Evolutionary conservation across 1,284 basidiomycete genomes (phyloP), one percentile per base, ranked within the genome.

Genomic region (Apiotrichum brassicae): DNA sequence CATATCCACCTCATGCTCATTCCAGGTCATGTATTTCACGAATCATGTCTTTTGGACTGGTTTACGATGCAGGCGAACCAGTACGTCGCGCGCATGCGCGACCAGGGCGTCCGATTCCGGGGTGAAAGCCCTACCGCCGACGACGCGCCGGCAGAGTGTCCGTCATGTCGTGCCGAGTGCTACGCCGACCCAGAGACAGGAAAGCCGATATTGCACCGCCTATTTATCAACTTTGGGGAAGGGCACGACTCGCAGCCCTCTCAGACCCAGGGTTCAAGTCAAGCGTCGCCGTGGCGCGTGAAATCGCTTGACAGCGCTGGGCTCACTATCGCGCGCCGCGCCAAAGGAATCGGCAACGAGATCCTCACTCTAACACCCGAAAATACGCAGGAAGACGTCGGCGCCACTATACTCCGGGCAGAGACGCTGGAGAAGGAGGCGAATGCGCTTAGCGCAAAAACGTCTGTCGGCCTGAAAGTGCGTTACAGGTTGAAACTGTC

Each of bases 11-110:
- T n/a, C n/a, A n/a, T n/a, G n/a, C n/a, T n/a, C n/a, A 30, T 30
- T 30, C 36, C 48, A 71, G 68, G 68, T 13, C 68, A 71, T 30
- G 66, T 69, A n/a, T 63, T 64, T 46, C 68, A 71, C 51, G 64
- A 69, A 35, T 34, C 53, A 25, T 71, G 68, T 43, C 34, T 71
- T 2, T 34, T 53, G 1, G 36, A 58, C 23, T 68, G 66, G 65
- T 68, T 69, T 57, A 24, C 40, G n/a, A 52, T 56, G 6, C 64
- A 67, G 42, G 47, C 60, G 2, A 33, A 52, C 11, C 44, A 50
- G 25, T 65, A 60, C 37, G 24, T 67, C 24, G 53, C 49, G 16
- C 28, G 48, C 16, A 53, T 48, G 6, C 55, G 53, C 22, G 57
- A 60, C 43, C 53, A 54, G 2, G 32, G 16, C 30, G 51, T 51